Conservation (phyloP, 2,329 filamentous ascomycete species). For the Exophiala sp. region DNA sequence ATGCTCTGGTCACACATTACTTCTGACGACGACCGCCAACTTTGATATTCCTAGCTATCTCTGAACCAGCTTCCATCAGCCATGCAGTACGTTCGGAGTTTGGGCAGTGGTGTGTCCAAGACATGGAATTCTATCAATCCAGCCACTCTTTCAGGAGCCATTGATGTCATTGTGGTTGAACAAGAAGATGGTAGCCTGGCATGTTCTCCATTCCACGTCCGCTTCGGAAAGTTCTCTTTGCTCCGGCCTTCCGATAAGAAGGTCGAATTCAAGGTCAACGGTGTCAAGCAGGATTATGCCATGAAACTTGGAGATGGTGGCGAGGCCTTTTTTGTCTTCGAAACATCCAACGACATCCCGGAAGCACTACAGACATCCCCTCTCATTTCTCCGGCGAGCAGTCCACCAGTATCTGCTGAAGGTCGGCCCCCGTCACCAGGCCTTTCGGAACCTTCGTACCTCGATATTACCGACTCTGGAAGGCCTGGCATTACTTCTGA, state of each 20-base stretch:
- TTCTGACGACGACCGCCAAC: neutral
- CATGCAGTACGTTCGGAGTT: slow-evolving; percentile 97
- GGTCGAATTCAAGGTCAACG: slow-evolving; percentile 96
- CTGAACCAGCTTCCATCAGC: slow-evolving; percentile 13
- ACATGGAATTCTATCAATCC: slow-evolving; percentile 99
- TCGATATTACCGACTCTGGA: slow-evolving; percentile 40
- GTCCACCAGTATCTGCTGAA: slow-evolving; percentile 51
- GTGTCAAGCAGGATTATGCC: slow-evolving; percentile 82
- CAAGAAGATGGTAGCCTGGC: slow-evolving; percentile 81
- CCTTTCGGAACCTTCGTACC: slow-evolving; percentile 49
- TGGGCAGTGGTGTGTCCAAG: slow-evolving; percentile 93
- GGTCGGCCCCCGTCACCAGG: slow-evolving; percentile 27
- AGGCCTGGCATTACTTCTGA: slow-evolving; percentile 22
- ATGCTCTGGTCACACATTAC: too few relatives aligned
- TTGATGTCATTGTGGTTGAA: slow-evolving; percentile 98
- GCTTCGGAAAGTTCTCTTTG: slow-evolving; percentile 97
- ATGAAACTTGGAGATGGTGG: slow-evolving; percentile 99
- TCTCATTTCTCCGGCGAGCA: slow-evolving; percentile 81
- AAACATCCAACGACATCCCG: slow-evolving; percentile 89
- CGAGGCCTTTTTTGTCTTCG: slow-evolving; percentile 98
- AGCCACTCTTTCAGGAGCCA: slow-evolving; percentile 91
- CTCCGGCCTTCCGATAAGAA: slow-evolving; percentile 96
- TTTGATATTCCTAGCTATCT: neutral
- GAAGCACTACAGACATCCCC: slow-evolving; percentile 91
- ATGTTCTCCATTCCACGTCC: slow-evolving; percentile 97